Evolutionary conservation across 257 asterid species (phyloP), one percentile per base, ranked within the genome.

Genomic region (Penstemon davidsonii): DNA sequence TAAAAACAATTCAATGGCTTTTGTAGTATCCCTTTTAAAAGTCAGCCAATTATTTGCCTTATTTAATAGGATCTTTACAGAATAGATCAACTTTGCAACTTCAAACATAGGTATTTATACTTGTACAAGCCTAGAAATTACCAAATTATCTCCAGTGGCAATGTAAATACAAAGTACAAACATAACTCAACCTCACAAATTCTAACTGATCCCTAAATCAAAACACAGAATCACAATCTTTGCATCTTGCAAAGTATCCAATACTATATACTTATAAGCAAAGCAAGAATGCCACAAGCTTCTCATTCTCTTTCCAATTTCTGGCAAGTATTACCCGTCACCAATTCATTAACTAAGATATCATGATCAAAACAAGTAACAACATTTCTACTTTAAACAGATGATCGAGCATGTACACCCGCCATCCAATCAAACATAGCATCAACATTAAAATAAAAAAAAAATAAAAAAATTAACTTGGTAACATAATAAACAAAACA

Each of bases 11-110:
- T 44, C 47, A 53, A 49, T 19, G 70, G 71, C 25, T 40, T 70
- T 71, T 53, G 8, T 45, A 64, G 33, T 79, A 61, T 42, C 66
- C 44, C 68, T 47, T 7, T 46, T n/a, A 15, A 9, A 66, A 43
- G 65, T 50, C 52, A 64, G 52, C 43, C 42, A 49, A 50, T 11
- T 37, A 66, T 44, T 67, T 58, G 52, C 66, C n/a, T 53, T 50
- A 55, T 70, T 56, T 18, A 11, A 52, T 13, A 73, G 60, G 66
- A 63, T 68, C 37, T 70, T 53, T 69, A 60, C 45, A 58, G 13
- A 25, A 53, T 53, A 59, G 65, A 63, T 75, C 62, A 52, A 55
- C 64, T 74, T 72, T 40, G 59, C 68, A 62, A 40, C 77, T 66
- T 69, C 58, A 57, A 57, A 60, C 38, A 62, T 18, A 9, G 38